phyloP scores from a whole-genome alignment of 2,329 filamentous ascomycete species.

The Curvularia sp. region DNA sequence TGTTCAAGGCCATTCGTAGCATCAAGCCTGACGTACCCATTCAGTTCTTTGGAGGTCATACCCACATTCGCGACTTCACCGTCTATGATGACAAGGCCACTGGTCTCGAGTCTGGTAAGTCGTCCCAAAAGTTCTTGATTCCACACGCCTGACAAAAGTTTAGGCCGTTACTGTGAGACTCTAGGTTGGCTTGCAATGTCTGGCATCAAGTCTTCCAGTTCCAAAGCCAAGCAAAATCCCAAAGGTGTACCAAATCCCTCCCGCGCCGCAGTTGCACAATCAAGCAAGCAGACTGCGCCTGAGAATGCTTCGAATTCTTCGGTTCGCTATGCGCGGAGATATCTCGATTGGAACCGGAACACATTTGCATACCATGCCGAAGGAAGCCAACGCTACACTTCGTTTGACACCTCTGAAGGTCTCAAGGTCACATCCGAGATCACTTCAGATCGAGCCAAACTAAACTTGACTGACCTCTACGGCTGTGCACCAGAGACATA shows the following conservation, averaged over 20 bases:
- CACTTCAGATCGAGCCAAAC: conserved; percentile 58
- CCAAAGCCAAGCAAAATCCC: conserved; percentile 51
- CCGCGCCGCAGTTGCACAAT: conserved; percentile 41
- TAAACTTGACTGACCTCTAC: conserved; percentile 64
- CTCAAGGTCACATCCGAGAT: conserved; percentile 59
- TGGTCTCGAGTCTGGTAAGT: conserved; percentile 64
- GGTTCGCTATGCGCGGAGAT: conserved; percentile 64
- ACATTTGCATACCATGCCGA: conserved; percentile 69
- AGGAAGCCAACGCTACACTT: conserved; percentile 54
- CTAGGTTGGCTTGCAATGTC: conserved; percentile 71
- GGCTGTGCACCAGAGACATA: conserved; percentile 68
- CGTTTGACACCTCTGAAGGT: conserved; percentile 61
- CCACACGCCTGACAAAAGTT: conserved; percentile 1
- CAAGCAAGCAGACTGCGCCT: conserved; percentile 44
- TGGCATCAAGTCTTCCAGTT: conserved; percentile 61
- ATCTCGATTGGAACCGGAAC: conserved; percentile 73
- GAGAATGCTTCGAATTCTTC: conserved; percentile 39
- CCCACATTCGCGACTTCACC: conserved; percentile 69
- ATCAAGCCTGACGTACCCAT: conserved; percentile 65
- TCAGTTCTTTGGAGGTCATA: conserved; percentile 71
- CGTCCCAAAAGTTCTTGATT: neutral
- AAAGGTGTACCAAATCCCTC: conserved; percentile 55
- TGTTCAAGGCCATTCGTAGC: conserved; percentile 66
- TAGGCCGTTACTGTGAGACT: conserved; percentile 70
- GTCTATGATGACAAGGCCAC: conserved; percentile 69